These are phyloP conservation scores for Cerioporus squamosus DNA, from an alignment of 1,284 basidiomycete species.

Conservation along the genomic window DNA sequence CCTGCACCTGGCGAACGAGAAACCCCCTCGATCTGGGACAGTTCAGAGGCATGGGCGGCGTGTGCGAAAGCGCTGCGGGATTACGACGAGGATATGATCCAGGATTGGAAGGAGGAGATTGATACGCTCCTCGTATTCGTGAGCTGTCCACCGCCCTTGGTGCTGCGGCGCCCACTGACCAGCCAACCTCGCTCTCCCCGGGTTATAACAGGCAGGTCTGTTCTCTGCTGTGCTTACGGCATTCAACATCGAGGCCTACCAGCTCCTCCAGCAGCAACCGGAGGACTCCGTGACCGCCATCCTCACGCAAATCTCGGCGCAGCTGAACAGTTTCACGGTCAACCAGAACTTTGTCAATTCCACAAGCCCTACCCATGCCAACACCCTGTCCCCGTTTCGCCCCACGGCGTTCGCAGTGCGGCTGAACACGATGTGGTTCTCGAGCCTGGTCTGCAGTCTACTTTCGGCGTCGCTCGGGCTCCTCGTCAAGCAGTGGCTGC, in stretches of 20 bases:
- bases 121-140: conserved; percentile 28
- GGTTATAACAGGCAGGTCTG: conserved; percentile 17
- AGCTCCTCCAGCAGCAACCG: conserved; percentile 18
- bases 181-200: neutral
- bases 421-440: conserved; percentile 22
- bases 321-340: conserved; percentile 17
- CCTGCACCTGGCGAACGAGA: neutral
- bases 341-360: conserved; percentile 15
- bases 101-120: conserved; percentile 24
- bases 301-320: conserved; percentile 18
- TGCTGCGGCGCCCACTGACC: neutral
- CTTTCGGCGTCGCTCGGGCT: conserved; percentile 21
- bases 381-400: conserved; percentile 1
- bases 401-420: conserved; percentile 12
- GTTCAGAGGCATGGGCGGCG: conserved; percentile 22
- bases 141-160: conserved; percentile 13
- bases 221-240: conserved; percentile 25
- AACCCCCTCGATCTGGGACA: conserved; percentile 13
- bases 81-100: conserved; percentile 22
- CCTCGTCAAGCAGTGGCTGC: conserved; percentile 23
- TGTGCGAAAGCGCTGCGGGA: conserved; percentile 23
- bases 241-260: conserved; percentile 24
- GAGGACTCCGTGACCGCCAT: conserved; percentile 14
- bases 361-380: conserved; percentile 4
- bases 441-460: conserved; percentile 18